phyloP scores from a whole-genome alignment of 2,329 filamentous ascomycete genomes.

The Aureobasidium zeae region DNA sequence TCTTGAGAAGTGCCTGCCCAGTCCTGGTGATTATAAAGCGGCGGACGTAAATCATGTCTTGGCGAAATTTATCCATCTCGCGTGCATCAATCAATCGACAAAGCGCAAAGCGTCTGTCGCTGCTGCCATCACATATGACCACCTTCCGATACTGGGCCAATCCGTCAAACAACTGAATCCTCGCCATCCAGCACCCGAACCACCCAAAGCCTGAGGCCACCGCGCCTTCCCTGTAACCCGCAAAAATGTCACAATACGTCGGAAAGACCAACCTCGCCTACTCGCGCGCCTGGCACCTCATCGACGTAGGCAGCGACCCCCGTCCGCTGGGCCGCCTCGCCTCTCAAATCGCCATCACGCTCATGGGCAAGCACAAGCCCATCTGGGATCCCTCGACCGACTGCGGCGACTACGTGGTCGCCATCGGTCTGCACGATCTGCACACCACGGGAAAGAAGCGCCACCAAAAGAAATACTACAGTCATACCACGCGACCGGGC shows the following conservation, averaged over 20 bases:
- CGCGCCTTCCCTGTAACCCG: constrained; percentile 19
- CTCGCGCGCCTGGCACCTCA: constrained; percentile 88
- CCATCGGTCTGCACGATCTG: constrained; percentile 77
- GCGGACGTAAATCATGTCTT: too few relatives aligned
- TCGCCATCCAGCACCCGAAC: too few relatives aligned
- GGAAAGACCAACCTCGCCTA: constrained; percentile 92
- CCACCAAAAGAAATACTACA: constrained; percentile 91
- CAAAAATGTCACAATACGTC: constrained; percentile 72
- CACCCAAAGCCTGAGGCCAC: background rate
- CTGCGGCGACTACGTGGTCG: constrained; percentile 98
- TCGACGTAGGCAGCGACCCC: constrained; percentile 58
- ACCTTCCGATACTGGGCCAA: too few relatives aligned
- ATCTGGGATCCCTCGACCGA: constrained; percentile 96
- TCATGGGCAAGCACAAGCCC: constrained; percentile 99
- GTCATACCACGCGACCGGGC: constrained; percentile 84
- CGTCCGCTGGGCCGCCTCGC: constrained; percentile 86
- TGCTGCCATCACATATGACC: too few relatives aligned
- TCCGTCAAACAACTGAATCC: background rate
- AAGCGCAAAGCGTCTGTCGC: too few relatives aligned
- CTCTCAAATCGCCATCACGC: constrained; percentile 70
- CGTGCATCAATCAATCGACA: background rate
- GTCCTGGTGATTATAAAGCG: too few relatives aligned
- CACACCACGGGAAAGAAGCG: constrained; percentile 87
- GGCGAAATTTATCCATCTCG: too few relatives aligned
- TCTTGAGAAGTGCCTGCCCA: too few relatives aligned